These are phyloP conservation scores for Solanum chilense DNA, from an alignment of 257 asterid genomes.

Conservation along the genomic window DNA sequence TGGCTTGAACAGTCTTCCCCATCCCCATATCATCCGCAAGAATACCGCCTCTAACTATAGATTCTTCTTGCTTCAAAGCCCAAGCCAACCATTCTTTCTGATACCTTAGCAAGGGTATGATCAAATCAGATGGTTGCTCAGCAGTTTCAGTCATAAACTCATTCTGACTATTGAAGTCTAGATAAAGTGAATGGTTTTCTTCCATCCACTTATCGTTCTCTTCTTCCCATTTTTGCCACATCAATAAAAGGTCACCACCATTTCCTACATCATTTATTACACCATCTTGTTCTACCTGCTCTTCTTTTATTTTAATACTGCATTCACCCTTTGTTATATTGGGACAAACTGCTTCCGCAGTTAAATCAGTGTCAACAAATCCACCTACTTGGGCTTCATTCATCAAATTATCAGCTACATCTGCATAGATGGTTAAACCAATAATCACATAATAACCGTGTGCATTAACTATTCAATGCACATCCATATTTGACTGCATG, in stretches of 20 bases:
- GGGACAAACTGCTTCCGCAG: too few species aligned
- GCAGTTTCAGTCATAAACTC: background rate
- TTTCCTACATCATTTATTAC: too few species aligned
- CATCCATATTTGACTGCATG: background rate
- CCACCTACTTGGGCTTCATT: background rate
- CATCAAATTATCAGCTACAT: background rate
- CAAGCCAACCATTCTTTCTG: conserved; percentile 93
- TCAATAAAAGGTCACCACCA: too few species aligned
- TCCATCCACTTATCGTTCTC: too few species aligned
- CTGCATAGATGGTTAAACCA: background rate
- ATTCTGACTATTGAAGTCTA: background rate
- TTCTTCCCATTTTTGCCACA: too few species aligned
- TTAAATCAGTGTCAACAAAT: too few species aligned
- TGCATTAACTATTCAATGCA: background rate
- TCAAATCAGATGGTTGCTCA: background rate
- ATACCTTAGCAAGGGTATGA: conserved; percentile 56
- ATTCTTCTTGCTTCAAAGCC: conserved; percentile 84
- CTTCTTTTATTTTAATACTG: too few species aligned
- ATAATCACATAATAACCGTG: background rate
- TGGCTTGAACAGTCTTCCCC: conserved; percentile 82
- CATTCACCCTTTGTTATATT: too few species aligned
- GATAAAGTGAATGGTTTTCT: background rate
- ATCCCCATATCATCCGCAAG: conserved; percentile 96
- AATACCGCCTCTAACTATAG: conserved; percentile 54
- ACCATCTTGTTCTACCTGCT: too few species aligned